phyloP scores from a whole-genome alignment of 495 filamentous ascomycete species.

The Hypoxylon perforatum region DNA sequence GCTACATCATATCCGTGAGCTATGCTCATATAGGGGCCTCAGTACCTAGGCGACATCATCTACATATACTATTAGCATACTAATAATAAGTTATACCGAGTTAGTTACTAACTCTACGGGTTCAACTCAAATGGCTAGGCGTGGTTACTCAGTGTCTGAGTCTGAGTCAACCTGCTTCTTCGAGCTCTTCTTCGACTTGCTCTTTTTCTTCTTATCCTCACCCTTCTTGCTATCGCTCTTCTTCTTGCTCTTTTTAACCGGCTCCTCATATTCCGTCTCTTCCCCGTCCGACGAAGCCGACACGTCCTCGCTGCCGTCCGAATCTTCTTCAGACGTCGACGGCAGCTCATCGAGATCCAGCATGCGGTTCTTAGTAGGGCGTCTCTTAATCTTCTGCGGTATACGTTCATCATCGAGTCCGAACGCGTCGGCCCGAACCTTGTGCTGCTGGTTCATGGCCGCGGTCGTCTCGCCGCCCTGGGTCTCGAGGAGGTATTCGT shows the following conservation, averaged over 20 bases:
- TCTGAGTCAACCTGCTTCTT: neutral
- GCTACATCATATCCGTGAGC: too few relatives aligned
- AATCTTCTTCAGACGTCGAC: conserved; percentile 21
- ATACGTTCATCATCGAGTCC: conserved; percentile 1
- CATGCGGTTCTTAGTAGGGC: conserved; percentile 9
- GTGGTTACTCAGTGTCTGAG: neutral
- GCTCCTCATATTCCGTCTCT: neutral
- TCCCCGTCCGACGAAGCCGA: neutral
- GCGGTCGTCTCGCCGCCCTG: conserved; percentile 23
- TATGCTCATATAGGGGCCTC: too few relatives aligned
- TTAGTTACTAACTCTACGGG: neutral
- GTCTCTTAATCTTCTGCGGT: conserved; percentile 7
- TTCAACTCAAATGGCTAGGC: neutral
- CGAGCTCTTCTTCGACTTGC: conserved; percentile 11
- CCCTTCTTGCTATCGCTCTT: conserved; percentile 8
- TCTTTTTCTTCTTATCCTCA: conserved; percentile 2
- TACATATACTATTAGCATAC: too few relatives aligned
- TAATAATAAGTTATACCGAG: too few relatives aligned
- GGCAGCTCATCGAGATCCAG: conserved; percentile 18
- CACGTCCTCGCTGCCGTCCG: conserved; percentile 2
- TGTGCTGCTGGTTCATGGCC: conserved; percentile 43
- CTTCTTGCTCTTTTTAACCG: conserved; percentile 9
- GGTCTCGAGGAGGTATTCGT: conserved; percentile 36
- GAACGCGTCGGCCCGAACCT: conserved; percentile 55
- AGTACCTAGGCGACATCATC: too few relatives aligned